Base-by-base conservation (phyloP, 129 eudicot species). In the Centaurea solstitialis region DNA sequence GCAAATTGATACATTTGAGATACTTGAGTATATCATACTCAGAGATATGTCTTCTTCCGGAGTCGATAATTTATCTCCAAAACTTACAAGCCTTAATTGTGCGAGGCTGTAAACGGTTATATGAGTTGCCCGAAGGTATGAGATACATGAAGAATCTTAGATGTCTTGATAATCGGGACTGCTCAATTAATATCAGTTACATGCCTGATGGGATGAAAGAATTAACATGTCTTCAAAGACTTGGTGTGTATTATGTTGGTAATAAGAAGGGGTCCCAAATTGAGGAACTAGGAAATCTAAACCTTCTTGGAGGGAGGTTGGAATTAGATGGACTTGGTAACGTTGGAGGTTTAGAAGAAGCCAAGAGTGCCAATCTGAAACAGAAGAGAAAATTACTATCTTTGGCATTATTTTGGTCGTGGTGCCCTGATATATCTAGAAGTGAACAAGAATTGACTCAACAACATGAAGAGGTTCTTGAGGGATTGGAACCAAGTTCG, bases 11-110 rank as follows among this genome's bases (percentile, higher is more conserved):
- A 77, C 77, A 10, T 68, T 73, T 33, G 66, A 83, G 37, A 24
- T 83, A 83, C 85, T 78, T 87, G 23, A 76, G 89, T 1, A 53
- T 86, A 24, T 57, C 87, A 8, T 75, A 75, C n/a, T 81, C 84
- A 30, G 7, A 26, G 22, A 78, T 82, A 57, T 72, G 61, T 28
- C 79, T 30, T 45, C 20, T 90, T 26, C 94, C 91, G 0, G 79
- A 73, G 15, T 84, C 90, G 0, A 69, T 89, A 2, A 81, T 79
- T 8, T 50, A 80, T 28, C 81, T 89, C 9, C 72, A 79, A 4
- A 85, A 85, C 68, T 65, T 89, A 61, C 89, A 87, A 73, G 78
- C 81, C 18, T 73, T 89, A 8, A 35, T 26, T 68, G 13, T 78
- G 68, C 3, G 3, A 43, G 33, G 18, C 15, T 78, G 75, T 45